Conservation (phyloP, 257 asterid species). For the Primulina eburnea region DNA sequence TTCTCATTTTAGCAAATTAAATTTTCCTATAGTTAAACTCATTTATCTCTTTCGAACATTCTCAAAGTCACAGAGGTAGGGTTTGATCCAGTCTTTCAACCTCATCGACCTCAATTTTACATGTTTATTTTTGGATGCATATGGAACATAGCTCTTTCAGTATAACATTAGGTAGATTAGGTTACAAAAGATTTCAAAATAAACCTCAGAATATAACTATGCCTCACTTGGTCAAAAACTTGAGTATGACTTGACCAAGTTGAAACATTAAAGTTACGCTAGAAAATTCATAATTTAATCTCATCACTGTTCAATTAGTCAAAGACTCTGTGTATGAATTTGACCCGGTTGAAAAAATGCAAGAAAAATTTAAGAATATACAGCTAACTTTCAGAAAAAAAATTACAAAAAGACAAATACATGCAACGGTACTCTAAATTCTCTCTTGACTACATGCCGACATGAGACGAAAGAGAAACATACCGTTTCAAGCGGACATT, state of each 20-base stretch:
- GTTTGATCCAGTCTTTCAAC: not conserved
- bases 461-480: slow-evolving; percentile 1
- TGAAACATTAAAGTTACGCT: too few species aligned
- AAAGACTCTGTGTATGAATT: not conserved
- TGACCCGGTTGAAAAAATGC: not conserved
- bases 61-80: not conserved
- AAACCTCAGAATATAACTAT: too few species aligned
- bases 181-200: too few species aligned
- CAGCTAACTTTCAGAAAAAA: not conserved
- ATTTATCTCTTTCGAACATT: not conserved
- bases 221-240: too few species aligned
- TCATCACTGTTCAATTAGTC: not conserved
- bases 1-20: not conserved
- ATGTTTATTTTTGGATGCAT: not conserved
- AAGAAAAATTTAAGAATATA: not conserved
- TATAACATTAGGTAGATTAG: too few species aligned
- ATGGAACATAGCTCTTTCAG: not conserved
- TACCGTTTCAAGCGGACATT: slow-evolving; percentile 89
- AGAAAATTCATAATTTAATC: too few species aligned
- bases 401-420: not conserved
- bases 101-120: not conserved
- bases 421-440: slow-evolving; percentile 5
- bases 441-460: slow-evolving; percentile 4
- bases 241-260: too few species aligned
- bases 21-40: not conserved